phyloP scores from a whole-genome alignment of 768 basidiomycete species.

The Chalciporus piperatus region DNA sequence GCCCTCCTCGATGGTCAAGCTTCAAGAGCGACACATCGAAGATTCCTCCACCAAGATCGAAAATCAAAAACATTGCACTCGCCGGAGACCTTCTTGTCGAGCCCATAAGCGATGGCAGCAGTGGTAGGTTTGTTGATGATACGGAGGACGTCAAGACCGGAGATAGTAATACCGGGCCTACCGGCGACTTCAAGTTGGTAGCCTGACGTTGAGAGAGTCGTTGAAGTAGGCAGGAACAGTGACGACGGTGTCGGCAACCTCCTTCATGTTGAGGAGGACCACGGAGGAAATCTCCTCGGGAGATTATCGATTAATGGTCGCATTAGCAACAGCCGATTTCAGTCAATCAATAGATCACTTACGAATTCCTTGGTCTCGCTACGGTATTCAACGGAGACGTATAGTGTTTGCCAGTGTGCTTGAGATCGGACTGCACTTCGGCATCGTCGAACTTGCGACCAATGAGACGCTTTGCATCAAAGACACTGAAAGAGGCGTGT shows the following conservation, averaged over 20 bases:
- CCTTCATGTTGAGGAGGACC: constrained; percentile 98
- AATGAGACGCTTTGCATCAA: constrained; percentile 97
- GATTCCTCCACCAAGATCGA: constrained; percentile 97
- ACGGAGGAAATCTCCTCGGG: constrained; percentile 98
- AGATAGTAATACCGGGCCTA: too few species aligned
- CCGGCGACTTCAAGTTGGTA: constrained; percentile 98
- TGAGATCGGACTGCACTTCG: constrained; percentile 80
- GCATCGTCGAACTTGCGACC: constrained; percentile 86
- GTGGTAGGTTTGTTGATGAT: constrained; percentile 99
- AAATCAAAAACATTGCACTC: constrained; percentile 97
- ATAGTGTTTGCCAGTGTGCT: constrained; percentile 90
- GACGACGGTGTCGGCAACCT: constrained; percentile 95
- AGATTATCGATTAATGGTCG: constrained; percentile 55
- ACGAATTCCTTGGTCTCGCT: constrained; percentile 93
- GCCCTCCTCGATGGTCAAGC: constrained; percentile 96
- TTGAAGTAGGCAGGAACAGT: constrained; percentile 99
- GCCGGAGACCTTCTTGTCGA: constrained; percentile 87
- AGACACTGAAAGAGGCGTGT: constrained; percentile 62
- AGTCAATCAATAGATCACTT: constrained; percentile 29
- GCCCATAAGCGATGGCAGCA: constrained; percentile 97
- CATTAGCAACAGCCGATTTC: constrained; percentile 2
- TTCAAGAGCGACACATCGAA: constrained; percentile 96
- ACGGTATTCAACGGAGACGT: constrained; percentile 86
- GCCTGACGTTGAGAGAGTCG: constrained; percentile 98
- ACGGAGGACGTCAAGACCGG: constrained; percentile 93